Evolutionary conservation across 176 grass and related monocot genomes (phyloP).

Genomic region (Hsuehochloa calcarea): DNA sequence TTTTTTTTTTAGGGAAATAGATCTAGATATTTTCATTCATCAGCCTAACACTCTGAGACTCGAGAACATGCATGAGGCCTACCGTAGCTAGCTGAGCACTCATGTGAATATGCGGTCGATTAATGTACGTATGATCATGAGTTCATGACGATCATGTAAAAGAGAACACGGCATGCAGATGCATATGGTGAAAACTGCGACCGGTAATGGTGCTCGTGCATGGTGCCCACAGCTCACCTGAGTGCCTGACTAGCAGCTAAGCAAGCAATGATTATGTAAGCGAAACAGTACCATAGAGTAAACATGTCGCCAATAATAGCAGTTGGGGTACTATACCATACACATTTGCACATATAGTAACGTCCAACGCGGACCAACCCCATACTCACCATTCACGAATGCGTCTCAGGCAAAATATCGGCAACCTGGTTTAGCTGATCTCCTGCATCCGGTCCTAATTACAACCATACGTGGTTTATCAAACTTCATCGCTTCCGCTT

Average conservation of each 20-base stretch:
- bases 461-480: not conserved
- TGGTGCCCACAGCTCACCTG: not conserved
- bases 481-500: not conserved
- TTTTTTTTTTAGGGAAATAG: not conserved
- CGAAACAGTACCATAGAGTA: not conserved
- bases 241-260: not conserved
- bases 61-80: not conserved
- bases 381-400: not conserved
- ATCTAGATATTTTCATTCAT: not conserved
- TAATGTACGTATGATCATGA: not conserved
- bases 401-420: not conserved
- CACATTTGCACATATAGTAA: not conserved
- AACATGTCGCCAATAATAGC: not conserved
- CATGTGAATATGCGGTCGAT: not conserved
- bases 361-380: not conserved
- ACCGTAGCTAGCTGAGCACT: not conserved
- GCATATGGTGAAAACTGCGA: not conserved
- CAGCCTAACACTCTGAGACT: not conserved
- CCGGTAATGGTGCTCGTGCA: not conserved
- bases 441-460: not conserved
- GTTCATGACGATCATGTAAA: not conserved
- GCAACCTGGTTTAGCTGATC: not conserved
- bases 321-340: not conserved
- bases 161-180: not conserved
- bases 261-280: constrained; percentile 3